Evolutionary conservation across 1,284 basidiomycete genomes (phyloP).

Genomic region (Earliella scabrosa): DNA sequence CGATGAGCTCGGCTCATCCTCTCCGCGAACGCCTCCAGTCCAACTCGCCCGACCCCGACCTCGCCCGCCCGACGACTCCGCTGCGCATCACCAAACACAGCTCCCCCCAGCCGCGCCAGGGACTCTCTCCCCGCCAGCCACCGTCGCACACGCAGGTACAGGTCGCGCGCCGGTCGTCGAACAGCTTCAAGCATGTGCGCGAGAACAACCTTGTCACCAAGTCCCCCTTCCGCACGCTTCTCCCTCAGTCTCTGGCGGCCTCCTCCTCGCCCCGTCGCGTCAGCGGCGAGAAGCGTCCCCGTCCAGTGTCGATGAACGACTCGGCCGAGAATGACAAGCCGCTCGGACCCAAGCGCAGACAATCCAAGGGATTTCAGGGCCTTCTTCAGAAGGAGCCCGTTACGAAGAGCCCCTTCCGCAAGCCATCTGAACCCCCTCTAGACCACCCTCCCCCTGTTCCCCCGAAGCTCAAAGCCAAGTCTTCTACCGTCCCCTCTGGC

Average conservation of each 20-base stretch:
- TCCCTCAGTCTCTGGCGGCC: constrained; percentile 34
- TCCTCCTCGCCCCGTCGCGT: constrained; percentile 58
- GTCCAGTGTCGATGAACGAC: constrained; percentile 67
- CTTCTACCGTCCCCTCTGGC: constrained; percentile 38
- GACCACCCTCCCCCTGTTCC: constrained; percentile 35
- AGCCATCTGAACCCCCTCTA: constrained; percentile 27
- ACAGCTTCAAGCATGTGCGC: constrained; percentile 82
- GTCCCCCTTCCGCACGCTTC: constrained; percentile 83
- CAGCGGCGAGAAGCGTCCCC: constrained; percentile 75
- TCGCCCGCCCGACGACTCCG: constrained; percentile 46
- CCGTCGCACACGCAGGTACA: constrained; percentile 36
- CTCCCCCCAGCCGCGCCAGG: constrained; percentile 48
- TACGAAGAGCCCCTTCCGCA: constrained; percentile 84
- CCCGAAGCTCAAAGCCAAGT: constrained; percentile 25
- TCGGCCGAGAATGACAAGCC: constrained; percentile 78
- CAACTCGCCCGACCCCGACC: constrained; percentile 59
- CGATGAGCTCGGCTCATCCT: constrained; percentile 40
- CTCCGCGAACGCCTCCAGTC: constrained; percentile 65
- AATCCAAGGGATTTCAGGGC: constrained; percentile 76
- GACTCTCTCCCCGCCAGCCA: constrained; percentile 47
- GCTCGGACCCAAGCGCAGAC: constrained; percentile 68
- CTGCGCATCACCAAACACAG: constrained; percentile 73
- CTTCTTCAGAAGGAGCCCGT: constrained; percentile 79
- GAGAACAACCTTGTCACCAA: constrained; percentile 86
- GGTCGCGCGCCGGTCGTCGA: constrained; percentile 75